phyloP scores from a whole-genome alignment of 2,329 filamentous ascomycete species.

The Botrytis fabae region DNA sequence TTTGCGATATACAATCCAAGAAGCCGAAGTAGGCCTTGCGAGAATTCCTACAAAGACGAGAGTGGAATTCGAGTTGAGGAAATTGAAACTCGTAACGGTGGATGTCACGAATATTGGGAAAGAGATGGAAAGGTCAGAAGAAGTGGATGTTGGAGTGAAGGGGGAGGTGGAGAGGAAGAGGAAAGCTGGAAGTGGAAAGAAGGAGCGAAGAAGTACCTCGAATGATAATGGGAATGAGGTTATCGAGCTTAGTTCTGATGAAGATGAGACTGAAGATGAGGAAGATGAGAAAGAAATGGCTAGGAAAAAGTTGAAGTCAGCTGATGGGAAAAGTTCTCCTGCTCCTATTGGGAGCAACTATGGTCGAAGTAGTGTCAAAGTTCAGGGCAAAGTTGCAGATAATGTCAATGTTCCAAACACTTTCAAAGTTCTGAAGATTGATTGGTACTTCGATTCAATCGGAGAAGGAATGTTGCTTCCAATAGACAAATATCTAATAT shows the following conservation, averaged over 20 bases:
- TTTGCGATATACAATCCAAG: conserved; percentile 61
- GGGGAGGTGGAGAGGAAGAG: conserved; percentile 1
- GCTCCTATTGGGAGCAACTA: background rate
- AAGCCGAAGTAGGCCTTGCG: conserved; percentile 74
- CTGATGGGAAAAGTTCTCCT: background rate
- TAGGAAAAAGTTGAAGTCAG: conserved; percentile 20
- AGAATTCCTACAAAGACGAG: conserved; percentile 69
- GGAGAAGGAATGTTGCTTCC: conserved; percentile 49
- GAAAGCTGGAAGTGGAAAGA: background rate
- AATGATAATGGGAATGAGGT: conserved; percentile 30
- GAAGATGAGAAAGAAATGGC: conserved; percentile 21
- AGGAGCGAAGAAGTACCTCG: conserved; percentile 37
- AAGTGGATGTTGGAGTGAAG: background rate
- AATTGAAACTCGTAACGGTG: conserved; percentile 8
- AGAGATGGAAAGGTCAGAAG: background rate
- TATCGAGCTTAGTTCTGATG: conserved; percentile 38
- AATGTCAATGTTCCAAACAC: conserved; percentile 29
- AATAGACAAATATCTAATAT: conserved; percentile 54
- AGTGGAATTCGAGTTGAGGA: conserved; percentile 45
- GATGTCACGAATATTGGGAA: background rate
- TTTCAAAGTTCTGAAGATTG: conserved; percentile 57
- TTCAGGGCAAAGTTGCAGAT: background rate
- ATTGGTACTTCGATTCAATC: conserved; percentile 59
- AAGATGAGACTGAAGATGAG: conserved; percentile 42
- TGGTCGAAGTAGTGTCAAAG: background rate